These are phyloP conservation scores for Ophiostoma fasciatum DNA, from an alignment of 2,329 filamentous ascomycete species.

Conservation along the genomic window DNA sequence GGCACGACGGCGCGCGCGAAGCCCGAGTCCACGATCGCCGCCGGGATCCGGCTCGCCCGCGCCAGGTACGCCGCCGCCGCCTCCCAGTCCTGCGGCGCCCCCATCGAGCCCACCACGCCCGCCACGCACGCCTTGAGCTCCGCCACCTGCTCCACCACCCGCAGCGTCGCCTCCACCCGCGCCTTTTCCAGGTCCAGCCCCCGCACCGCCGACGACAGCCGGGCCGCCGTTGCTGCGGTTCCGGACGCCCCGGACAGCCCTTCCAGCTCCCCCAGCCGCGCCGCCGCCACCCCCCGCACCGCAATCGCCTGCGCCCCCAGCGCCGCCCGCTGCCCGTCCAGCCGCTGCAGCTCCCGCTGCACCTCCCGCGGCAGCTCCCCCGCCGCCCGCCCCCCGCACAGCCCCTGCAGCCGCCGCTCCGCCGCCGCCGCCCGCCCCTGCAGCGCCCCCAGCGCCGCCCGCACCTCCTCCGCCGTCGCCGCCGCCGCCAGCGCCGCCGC, in stretches of 20 bases:
- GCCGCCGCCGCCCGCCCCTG: slow-evolving; percentile 62
- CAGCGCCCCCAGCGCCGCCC: slow-evolving; percentile 58
- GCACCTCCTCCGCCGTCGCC: slow-evolving; percentile 63
- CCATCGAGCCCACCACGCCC: slow-evolving; percentile 91
- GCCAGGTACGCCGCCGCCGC: slow-evolving; percentile 82
- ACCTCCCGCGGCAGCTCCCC: slow-evolving; percentile 76
- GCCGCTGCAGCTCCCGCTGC: slow-evolving; percentile 67
- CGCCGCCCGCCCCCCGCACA: too few relatives aligned
- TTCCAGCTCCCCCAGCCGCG: too few relatives aligned
- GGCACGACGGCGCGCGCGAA: slow-evolving; percentile 91
- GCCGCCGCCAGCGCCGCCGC: slow-evolving; percentile 47
- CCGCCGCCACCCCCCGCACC: slow-evolving; percentile 70
- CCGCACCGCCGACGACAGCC: slow-evolving; percentile 76
- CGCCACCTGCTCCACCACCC: slow-evolving; percentile 88
- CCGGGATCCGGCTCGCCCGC: slow-evolving; percentile 66
- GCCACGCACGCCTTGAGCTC: slow-evolving; percentile 95
- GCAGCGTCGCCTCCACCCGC: slow-evolving; percentile 76
- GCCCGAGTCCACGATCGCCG: slow-evolving; percentile 62
- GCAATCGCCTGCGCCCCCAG: slow-evolving; percentile 77
- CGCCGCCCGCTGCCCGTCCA: slow-evolving; percentile 80
- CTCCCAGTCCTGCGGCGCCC: slow-evolving; percentile 96
- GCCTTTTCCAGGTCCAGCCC: slow-evolving; percentile 82
- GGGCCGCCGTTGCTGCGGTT: slow-evolving; percentile 70
- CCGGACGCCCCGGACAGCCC: too few relatives aligned
- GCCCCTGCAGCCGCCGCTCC: slow-evolving; percentile 56